Evolutionary conservation across 2,329 filamentous ascomycete species (phyloP), one percentile per base, ranked within the genome.

Genomic region (Zasmidium cellare): DNA sequence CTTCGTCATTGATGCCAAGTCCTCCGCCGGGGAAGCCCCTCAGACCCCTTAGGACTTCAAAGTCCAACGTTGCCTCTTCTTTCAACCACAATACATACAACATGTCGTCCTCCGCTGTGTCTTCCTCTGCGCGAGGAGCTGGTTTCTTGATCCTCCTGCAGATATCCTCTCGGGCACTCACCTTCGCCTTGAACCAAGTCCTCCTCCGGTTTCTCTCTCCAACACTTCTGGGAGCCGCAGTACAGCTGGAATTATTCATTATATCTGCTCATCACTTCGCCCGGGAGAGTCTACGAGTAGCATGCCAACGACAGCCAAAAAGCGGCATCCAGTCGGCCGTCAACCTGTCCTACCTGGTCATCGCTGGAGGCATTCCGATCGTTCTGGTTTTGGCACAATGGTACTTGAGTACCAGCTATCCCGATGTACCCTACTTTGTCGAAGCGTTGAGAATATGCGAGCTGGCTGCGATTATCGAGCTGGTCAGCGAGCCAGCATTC

Each of bases 221-320:
- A 0, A 84, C 88, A 58, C 82, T 96, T 0, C 83, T 99, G 1
- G 94, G 93, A 5, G 81, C 96, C 3, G 89, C 92, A 1, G 88
- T 92, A 0, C 94, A 97, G 73, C 83, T 99, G 2, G 94, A 99
- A 69, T 86, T 97, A 0, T 97, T 92, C 74, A 92, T 93, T 59
- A 88, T 96, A 46, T 91, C 92, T 0, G 87, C 96, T n/a, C 82
- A 99, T 0, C 97, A 96, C 75, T 97, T 99, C 70, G 89, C 94
- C 0, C 84, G 94, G 41, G 94, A 99, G 76, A 93, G 89, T 68
- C 78, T 97, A 50, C 88, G 94, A 16, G 88, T 96, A n/a, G 92
- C 93, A 23, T 85, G 96, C 35, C 93, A 97, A 75, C 84, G 94
- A 52, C 89, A 69, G 35, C 73, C 77, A 7, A 73, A 78, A 62